Evolutionary conservation across 2,329 filamentous ascomycete species (phyloP), one percentile per base, ranked within the genome.

Genomic region (Amauroascus verrucosus): DNA sequence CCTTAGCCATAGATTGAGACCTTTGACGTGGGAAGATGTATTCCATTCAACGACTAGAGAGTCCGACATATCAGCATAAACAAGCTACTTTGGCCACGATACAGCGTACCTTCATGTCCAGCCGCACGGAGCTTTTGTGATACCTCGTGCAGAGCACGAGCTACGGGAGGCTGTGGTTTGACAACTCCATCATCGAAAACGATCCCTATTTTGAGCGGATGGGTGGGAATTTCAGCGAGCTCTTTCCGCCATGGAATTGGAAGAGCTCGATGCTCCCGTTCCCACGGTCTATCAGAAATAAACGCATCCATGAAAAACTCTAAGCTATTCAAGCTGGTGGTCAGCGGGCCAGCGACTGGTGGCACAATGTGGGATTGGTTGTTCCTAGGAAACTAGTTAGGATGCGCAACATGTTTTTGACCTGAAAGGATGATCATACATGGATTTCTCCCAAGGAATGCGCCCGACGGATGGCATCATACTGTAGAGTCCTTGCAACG

Each of bases 161-260:
- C 67, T 35, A 83, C 72, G 0, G 81, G 81, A 0, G 81, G 81
- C 55, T 82, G 80, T 1, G 79, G 79, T 58, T 72, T 75, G 0
- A 83, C 77, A 11, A 83, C 72, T 0, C 75, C 78, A 55, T 84
- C 81, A 64, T 79, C 73, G 71, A 77, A 76, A 44, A 83, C 66
- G 1, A 82, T 72, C 0, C 75, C 83, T n/a, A 86, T 71, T 59
- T 77, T 81, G 5, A 84, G 65, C 56, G 77, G 80, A 54, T 67
- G 67, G 2, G 64, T 55, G 3, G 53, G 57, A 6, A 58, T 50
- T 1, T 59, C 54, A 13, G 60, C 59, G 18, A 63, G 38, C 9
- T 57, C 60, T 18, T 61, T 53, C 40, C 68, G 51, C 70, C 70
- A 73, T 1, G 67, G 65, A 24, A 73, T 61, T 3, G 68, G 66